Conservation (phyloP, 352 stramenopile species). For the Bremia lactucae region DNA sequence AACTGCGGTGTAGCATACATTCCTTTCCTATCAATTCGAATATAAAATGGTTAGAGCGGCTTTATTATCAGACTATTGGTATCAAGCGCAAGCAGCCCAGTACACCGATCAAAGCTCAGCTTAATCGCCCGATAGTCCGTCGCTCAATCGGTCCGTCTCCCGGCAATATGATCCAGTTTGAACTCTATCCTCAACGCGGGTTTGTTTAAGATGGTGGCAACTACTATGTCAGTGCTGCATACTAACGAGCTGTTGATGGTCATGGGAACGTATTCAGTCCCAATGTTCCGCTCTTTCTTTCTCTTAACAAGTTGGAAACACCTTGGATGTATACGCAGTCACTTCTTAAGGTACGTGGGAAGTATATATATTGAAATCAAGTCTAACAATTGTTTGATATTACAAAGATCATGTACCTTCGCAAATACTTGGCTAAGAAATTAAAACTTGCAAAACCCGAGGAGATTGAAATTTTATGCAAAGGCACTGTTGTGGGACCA, state of each 20-base stretch:
- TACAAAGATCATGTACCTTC: constrained; percentile 39
- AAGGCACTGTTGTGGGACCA: constrained; percentile 26
- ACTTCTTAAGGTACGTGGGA: constrained; percentile 29
- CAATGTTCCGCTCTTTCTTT: constrained; percentile 34
- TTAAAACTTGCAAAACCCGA: constrained; percentile 25
- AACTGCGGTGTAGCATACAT: too few relatives aligned
- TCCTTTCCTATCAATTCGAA: too few relatives aligned
- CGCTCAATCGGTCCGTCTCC: constrained; percentile 21
- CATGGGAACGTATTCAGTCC: constrained; percentile 9
- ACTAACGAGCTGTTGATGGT: neutral
- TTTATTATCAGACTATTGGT: constrained; percentile 36
- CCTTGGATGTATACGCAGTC: constrained; percentile 33
- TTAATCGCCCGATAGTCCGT: constrained; percentile 6
- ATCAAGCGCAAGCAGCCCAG: constrained; percentile 46
- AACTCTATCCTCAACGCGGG: constrained; percentile 32
- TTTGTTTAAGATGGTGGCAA: constrained; percentile 8
- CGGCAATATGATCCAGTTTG: constrained; percentile 30
- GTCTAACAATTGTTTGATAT: neutral
- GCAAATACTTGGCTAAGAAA: constrained; percentile 53
- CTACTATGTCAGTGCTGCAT: neutral
- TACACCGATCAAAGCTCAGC: constrained; percentile 2
- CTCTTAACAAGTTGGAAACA: constrained; percentile 18
- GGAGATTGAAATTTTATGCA: constrained; percentile 52
- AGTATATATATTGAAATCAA: neutral
- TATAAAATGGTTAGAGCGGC: constrained; percentile 14